Base-by-base conservation (phyloP, 2,329 filamentous ascomycete genomes). In the Aspergillus fumigatus region DNA sequence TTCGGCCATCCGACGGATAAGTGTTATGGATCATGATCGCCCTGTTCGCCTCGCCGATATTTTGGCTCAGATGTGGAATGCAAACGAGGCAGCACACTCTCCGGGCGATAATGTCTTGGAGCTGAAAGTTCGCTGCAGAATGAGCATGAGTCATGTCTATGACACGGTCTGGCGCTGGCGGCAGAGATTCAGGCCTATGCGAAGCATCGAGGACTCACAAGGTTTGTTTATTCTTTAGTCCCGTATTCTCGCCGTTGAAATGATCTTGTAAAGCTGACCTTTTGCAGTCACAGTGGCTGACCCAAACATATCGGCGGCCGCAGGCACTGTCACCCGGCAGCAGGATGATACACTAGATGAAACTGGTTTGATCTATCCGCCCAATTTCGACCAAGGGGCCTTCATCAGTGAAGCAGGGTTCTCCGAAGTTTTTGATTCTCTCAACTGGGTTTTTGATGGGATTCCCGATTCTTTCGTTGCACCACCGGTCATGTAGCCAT, bases 381-480 rank as follows among this genome's bases (percentile, higher is more conserved):
- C 67, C 10, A 69, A 72, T 41, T 74, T 74, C 51, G 71, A 73
- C 41, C 70, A 73, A 56, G 64, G 67, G 40, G 68, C 68, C 1
- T 74, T 75, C 38, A 72, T 75, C 57, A 70, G 67, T 29, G 73
- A 74, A 52, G 67, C 77, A 57, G 80, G 81, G 62, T 88, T 89
- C 59, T 83, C 82, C 45, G 82, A 88, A 57, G 90, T 94, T 59
- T 96, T 95, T 69, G 91, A 96, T 73, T 90, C 92, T 0, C 83
- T 96, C 62, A 90, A 92, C 70, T 96, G 92, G 92, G 92, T 95
- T 78, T 80, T 96, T 64, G 92, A 96, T 70, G 89, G 89, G 17
- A 82, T 92, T 41, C 80, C 93, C 54, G 88, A 92, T 70, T 89
- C 70, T 10, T 73, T 75, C 56, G 69, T 69, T 43, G 71, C 69